phyloP scores from a whole-genome alignment of 106 monocot genomes.

The Gastrodia elata region DNA sequence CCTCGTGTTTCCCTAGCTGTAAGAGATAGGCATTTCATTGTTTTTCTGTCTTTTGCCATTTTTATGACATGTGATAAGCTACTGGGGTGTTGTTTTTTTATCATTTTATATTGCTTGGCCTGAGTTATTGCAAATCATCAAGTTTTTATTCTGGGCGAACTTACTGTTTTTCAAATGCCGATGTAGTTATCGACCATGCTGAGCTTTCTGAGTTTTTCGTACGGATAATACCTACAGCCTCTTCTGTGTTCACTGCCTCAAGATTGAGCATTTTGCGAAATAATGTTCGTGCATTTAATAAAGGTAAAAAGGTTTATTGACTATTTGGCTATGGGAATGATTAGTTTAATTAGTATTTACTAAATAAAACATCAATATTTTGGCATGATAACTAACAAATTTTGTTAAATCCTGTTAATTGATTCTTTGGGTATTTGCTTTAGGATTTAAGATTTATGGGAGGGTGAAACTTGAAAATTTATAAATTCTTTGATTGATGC shows the following conservation, averaged over 20 bases:
- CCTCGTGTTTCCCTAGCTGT: slow-evolving; percentile 1
- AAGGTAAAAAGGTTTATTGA: slow-evolving; percentile 40
- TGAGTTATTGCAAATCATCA: not conserved
- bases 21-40: not conserved
- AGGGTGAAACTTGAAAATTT: too few species aligned
- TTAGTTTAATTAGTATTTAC: too few species aligned
- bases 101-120: not conserved
- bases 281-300: slow-evolving; percentile 54
- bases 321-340: too few species aligned
- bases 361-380: too few species aligned
- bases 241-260: slow-evolving; percentile 47
- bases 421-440: too few species aligned
- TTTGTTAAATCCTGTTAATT: too few species aligned
- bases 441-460: too few species aligned
- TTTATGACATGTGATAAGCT: not conserved
- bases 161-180: not conserved
- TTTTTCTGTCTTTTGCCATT: not conserved
- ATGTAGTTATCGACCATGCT: slow-evolving; percentile 27
- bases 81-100: not conserved
- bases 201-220: slow-evolving; percentile 59
- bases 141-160: slow-evolving; percentile 1
- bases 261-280: slow-evolving; percentile 59
- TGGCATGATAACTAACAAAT: too few species aligned
- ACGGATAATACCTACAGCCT: slow-evolving; percentile 71
- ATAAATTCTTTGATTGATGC: too few species aligned